Evolutionary conservation across 192 early-diverging fungal genomes (phyloP).

Genomic region (Coemansia sp.): DNA sequence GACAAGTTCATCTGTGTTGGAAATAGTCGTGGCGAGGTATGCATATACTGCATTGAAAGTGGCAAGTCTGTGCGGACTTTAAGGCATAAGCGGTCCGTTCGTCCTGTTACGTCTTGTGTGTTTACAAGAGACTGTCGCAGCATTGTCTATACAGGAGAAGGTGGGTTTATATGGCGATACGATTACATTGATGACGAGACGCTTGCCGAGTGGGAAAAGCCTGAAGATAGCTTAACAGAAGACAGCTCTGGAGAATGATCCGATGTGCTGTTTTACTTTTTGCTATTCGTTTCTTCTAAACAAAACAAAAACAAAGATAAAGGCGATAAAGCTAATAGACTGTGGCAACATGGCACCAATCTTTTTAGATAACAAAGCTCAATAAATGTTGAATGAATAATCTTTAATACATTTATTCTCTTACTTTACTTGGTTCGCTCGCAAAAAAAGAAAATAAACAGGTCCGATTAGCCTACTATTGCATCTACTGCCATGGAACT

Average conservation of each 20-base stretch:
- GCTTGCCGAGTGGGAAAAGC: slow-evolving; percentile 69
- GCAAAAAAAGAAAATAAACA: neutral
- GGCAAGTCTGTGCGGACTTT: slow-evolving; percentile 67
- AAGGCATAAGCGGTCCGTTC: slow-evolving; percentile 73
- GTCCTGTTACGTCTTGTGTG: slow-evolving; percentile 74
- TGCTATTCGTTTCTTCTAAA: too few species aligned
- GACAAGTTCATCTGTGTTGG: slow-evolving; percentile 74
- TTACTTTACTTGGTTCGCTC: too few species aligned
- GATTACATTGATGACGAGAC: slow-evolving; percentile 76
- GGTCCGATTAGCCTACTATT: neutral
- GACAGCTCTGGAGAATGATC: slow-evolving; percentile 17
- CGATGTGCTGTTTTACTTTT: slow-evolving; percentile 1
- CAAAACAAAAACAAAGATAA: too few species aligned
- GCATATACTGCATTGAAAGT: slow-evolving; percentile 69
- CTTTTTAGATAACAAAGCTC: neutral
- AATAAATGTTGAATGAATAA: neutral
- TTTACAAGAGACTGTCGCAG: slow-evolving; percentile 75
- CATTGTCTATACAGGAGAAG: slow-evolving; percentile 72
- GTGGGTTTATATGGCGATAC: slow-evolving; percentile 81
- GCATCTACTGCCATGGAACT: neutral
- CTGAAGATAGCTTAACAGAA: slow-evolving; percentile 29
- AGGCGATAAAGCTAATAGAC: too few species aligned
- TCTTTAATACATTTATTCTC: neutral
- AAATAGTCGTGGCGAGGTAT: slow-evolving; percentile 68
- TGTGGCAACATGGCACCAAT: neutral